Conservation (phyloP, 768 basidiomycete species). For the Erythrobasidium yunnanense region DNA sequence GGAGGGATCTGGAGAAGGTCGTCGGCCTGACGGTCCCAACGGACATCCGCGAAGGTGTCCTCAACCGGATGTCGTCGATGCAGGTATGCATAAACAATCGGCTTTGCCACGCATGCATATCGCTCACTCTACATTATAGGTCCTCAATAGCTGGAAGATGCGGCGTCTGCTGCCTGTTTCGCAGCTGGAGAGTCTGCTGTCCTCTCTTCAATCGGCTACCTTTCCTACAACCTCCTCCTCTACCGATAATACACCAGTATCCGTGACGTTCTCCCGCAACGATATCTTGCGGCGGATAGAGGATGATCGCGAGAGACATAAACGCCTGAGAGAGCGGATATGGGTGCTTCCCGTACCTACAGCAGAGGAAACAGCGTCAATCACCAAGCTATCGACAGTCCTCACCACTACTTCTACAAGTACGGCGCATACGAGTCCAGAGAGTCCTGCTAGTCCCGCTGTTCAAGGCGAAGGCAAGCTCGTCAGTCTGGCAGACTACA, state of each 20-base stretch:
- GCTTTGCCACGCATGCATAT: constrained; percentile 37
- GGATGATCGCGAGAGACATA: constrained; percentile 47
- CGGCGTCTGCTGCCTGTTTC: constrained; percentile 30
- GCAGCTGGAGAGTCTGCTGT: constrained; percentile 27
- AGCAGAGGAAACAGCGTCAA: constrained; percentile 24
- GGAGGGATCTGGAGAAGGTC: constrained; percentile 40
- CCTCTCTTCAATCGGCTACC: constrained; percentile 20
- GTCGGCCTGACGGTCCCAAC: constrained; percentile 43
- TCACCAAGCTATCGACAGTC: constrained; percentile 1
- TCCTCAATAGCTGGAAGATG: constrained; percentile 34
- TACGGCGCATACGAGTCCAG: constrained; percentile 37
- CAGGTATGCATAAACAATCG: constrained; percentile 43
- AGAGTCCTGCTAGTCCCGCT: constrained; percentile 42
- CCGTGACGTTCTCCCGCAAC: constrained; percentile 40
- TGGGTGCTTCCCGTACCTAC: constrained; percentile 45
- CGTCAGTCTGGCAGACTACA: constrained; percentile 21
- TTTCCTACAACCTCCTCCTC: not conserved
- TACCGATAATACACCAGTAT: not conserved
- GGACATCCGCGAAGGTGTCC: constrained; percentile 42
- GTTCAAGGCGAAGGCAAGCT: constrained; percentile 12
- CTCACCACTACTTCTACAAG: constrained; percentile 22
- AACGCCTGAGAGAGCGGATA: constrained; percentile 45
- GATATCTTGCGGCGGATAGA: constrained; percentile 46
- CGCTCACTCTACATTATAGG: constrained; percentile 30
- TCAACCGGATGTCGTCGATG: constrained; percentile 43